A percentile compares a stretch with the other conserved stretches of the same genome.
Evolutionary conservation across 139 green algal species (phyloP).

Genomic region (Auxenochlorella pyrenoidosa): DNA sequence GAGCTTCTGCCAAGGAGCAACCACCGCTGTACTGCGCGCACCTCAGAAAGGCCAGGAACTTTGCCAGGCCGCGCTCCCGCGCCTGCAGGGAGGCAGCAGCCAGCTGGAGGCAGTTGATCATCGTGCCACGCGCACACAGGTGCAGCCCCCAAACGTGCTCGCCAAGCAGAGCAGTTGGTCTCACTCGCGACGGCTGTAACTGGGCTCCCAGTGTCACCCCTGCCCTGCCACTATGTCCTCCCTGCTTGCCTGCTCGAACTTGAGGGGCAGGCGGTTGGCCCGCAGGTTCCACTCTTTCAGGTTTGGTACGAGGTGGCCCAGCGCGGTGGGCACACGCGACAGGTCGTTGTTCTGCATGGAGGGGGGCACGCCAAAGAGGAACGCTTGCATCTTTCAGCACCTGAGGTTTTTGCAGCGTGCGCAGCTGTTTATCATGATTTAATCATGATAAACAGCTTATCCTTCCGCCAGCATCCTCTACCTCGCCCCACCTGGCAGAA

Average conservation of each 20-base stretch:
- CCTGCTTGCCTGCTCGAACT: slow-evolving; percentile 1
- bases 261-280: slow-evolving; percentile 13
- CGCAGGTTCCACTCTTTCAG: slow-evolving; percentile 34
- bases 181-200: background rate
- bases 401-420: too few relatives aligned
- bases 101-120: too few relatives aligned
- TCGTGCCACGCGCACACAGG: too few relatives aligned
- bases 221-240: background rate
- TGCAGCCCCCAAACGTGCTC: too few relatives aligned
- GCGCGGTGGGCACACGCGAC: background rate
- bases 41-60: slow-evolving; percentile 81
- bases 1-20: background rate
- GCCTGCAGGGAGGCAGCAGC: slow-evolving; percentile 37
- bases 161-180: too few relatives aligned
- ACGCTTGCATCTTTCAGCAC: too few relatives aligned
- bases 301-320: slow-evolving; percentile 5
- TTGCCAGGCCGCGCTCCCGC: slow-evolving; percentile 78
- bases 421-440: too few relatives aligned
- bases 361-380: background rate
- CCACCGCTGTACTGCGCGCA: background rate
- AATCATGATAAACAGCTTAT: too few relatives aligned
- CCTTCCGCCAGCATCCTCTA: too few relatives aligned
- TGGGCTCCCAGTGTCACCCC: too few relatives aligned
- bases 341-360: slow-evolving; percentile 24
- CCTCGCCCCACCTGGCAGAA: slow-evolving; percentile 29